Evolutionary conservation across 2,329 filamentous ascomycete genomes (phyloP), one percentile per base, ranked within the genome.

Genomic region (Pseudomassariella vexata): DNA sequence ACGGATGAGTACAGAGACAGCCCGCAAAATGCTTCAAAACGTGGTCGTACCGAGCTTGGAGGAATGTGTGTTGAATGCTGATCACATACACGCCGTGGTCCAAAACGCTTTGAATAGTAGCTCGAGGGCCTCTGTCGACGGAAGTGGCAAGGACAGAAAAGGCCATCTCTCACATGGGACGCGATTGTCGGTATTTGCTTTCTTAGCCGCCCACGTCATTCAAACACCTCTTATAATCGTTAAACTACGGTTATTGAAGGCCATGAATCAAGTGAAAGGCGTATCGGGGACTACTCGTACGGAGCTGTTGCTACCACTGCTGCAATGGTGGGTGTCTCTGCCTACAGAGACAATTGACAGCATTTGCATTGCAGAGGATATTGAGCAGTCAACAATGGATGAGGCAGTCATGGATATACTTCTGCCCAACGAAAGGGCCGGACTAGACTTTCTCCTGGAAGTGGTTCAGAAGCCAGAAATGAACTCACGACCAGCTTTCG

Each of bases 11-110:
- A 50, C 62, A 1, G 70, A 79, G 16, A 70, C 81, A 33, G 63
- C 65, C 3, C 62, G 70, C 25, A 79, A 75, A 36, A 58, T 94
- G 14, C 50, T 92, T 1, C 69, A 76, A 14, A 66, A 75, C 14
- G 68, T 83, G 22, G 59, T 95, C n/a, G 56, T 86, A 14, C 85
- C 85, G 1, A 75, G 73, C 2, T 61, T 95, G 8, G 89, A 95
- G 57, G 92, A 95, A 57, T 94, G 82, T 48, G 70, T 90, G 4
- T 74, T 95, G 44, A 88, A 96, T 50, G 64, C 76, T 4, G 74
- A 72, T 18, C 80, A 92, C 39, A 68, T 95, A 26, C 63, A 71
- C 17, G 73, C 74, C 14, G 70, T 80, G 3, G 55, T 95, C 5
- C 68, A 74, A 38, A 68, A 66, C 19, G 60, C 70, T 0, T 53